Percentiles rank a stretch among this genome's conserved stretches.
phyloP scores from a whole-genome alignment of 2,329 filamentous ascomycete genomes.

The Fusarium sambucinum region DNA sequence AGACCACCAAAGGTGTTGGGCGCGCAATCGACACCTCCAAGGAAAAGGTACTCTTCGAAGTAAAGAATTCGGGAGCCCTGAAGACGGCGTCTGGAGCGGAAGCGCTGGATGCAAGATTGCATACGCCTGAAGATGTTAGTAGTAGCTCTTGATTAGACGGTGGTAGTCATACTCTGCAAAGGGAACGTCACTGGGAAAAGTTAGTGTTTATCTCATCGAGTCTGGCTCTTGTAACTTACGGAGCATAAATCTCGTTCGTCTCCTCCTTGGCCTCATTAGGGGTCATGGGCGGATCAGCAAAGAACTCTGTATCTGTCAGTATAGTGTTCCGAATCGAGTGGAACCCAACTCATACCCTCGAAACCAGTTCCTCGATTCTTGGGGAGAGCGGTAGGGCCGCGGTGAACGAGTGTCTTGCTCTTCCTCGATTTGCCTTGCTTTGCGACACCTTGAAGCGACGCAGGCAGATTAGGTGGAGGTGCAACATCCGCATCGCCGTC shows the following conservation, averaged over 20 bases:
- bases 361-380: slow-evolving; percentile 72
- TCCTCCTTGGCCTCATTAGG: slow-evolving; percentile 76
- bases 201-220: slow-evolving; percentile 30
- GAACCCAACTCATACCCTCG: slow-evolving; percentile 63
- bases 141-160: not conserved
- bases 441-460: slow-evolving; percentile 33
- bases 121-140: slow-evolving; percentile 71
- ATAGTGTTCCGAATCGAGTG: not conserved
- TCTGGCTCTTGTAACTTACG: slow-evolving; percentile 57
- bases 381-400: slow-evolving; percentile 57
- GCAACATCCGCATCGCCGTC: not conserved
- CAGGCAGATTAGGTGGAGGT: slow-evolving; percentile 10
- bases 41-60: slow-evolving; percentile 83
- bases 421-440: slow-evolving; percentile 38
- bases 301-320: slow-evolving; percentile 68
- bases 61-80: slow-evolving; percentile 70
- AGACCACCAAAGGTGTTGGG: slow-evolving; percentile 71
- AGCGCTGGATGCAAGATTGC: slow-evolving; percentile 86
- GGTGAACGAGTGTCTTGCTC: slow-evolving; percentile 35
- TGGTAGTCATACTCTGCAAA: slow-evolving; percentile 65
- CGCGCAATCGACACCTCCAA: slow-evolving; percentile 80
- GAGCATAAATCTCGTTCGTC: slow-evolving; percentile 72
- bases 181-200: slow-evolving; percentile 58
- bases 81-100: slow-evolving; percentile 80
- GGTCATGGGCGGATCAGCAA: slow-evolving; percentile 82